Evolutionary conservation across 768 basidiomycete species (phyloP), one percentile per base, ranked within the genome.

Genomic region (Daedaleopsis nitida): DNA sequence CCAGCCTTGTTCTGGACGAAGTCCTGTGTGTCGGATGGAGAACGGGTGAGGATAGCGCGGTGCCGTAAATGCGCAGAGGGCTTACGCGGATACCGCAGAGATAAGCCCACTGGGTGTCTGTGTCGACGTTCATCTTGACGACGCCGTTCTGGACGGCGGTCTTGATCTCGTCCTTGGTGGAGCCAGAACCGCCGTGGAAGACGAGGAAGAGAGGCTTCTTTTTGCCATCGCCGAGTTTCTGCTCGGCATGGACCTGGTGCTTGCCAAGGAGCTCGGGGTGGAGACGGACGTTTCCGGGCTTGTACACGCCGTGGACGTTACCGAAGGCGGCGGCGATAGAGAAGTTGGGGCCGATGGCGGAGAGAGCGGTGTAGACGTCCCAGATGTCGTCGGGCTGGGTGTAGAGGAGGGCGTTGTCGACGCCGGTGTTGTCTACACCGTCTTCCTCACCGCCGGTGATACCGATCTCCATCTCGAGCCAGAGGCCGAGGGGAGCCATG

Each of bases 401-500:
- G 84, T 99, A 99, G 70, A 98, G 81, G 61, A 85, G 84, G 49
- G 88, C 80, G 78, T 98, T 99, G 80, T 99, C 97, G 64, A 94
- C 94, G 44, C 81, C 86, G 49, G 94, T 89, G 84, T 99, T 99
- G 80, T 99, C 96, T 52, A 99, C 97, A 73, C 97, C 96, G 72
- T 98, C 97, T 76, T 99, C 97, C 76, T 99, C 97, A 69, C 97
- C 97, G 71, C 97, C 97, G 53, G 97, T 99, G 78, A 99, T 98
- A 72, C 97, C 97, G 74, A 99, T 99, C 79, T 99, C 97, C 97
- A 99, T 99, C 85, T 99, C 97, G 75, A 99, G 93, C 94, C 94
- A 99, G 63, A 93, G 78, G 54, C 92, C 90, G 71, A 98, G 76
- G 63, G 89, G 86, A 3, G 92, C 91, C 94, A 98, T 91, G 73